Evolutionary conservation across 2,329 filamentous ascomycete species (phyloP).

Genomic region (Pezizomycotina sp.): DNA sequence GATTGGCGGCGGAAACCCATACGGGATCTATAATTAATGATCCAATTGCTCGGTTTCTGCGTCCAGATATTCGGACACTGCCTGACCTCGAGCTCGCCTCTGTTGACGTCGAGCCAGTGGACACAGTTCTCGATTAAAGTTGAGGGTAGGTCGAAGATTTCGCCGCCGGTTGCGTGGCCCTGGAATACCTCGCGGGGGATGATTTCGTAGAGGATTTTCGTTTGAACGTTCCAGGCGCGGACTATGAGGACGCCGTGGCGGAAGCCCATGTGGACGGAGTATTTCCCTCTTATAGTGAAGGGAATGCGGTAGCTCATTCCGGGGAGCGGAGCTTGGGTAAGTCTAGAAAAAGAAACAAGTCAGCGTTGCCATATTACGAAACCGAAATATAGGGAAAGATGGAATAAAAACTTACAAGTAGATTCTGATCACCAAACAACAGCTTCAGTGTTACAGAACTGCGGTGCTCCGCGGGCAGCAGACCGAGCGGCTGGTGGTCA

Average conservation of each 20-base stretch:
- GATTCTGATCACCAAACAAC: constrained; percentile 39
- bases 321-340: constrained; percentile 35
- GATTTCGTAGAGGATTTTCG: constrained; percentile 26
- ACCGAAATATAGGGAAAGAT: too few relatives aligned
- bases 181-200: constrained; percentile 28
- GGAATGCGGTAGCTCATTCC: constrained; percentile 47
- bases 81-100: constrained; percentile 38
- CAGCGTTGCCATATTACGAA: too few relatives aligned
- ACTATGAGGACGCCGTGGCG: constrained; percentile 32
- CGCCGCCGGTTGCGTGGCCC: not conserved
- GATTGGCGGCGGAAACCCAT: constrained; percentile 25
- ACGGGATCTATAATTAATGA: constrained; percentile 26
- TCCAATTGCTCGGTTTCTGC: constrained; percentile 30
- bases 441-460: constrained; percentile 32
- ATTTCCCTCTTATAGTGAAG: constrained; percentile 29
- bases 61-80: constrained; percentile 32
- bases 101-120: constrained; percentile 43
- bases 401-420: too few relatives aligned
- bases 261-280: constrained; percentile 41
- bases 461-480: constrained; percentile 38
- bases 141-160: constrained; percentile 38
- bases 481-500: constrained; percentile 35
- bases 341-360: too few relatives aligned
- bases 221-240: constrained; percentile 29
- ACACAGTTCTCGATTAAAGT: constrained; percentile 37